phyloP scores from a whole-genome alignment of 208 protist genomes.

The Leishmania major region DNA sequence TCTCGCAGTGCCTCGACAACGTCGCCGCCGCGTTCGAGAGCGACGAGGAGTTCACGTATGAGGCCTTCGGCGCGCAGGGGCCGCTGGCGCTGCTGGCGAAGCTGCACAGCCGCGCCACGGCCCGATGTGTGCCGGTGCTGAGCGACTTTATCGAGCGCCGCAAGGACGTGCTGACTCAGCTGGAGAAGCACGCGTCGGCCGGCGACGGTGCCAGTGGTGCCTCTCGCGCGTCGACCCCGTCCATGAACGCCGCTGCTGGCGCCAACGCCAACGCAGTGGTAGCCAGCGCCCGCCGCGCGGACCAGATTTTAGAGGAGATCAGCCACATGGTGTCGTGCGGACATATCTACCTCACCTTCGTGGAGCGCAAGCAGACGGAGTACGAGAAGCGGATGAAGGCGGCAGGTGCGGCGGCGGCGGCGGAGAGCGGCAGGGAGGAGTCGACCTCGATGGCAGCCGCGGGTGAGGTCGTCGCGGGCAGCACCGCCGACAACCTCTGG shows the following conservation, averaged over 20 bases:
- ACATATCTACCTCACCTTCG: slow-evolving; percentile 76
- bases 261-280: slow-evolving; percentile 22
- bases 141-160: slow-evolving; percentile 71
- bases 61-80: slow-evolving; percentile 59
- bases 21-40: slow-evolving; percentile 77
- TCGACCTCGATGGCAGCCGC: neutral
- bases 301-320: slow-evolving; percentile 88
- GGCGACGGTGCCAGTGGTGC: neutral
- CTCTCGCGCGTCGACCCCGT: neutral
- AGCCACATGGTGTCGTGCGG: slow-evolving; percentile 87
- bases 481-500: slow-evolving; percentile 30
- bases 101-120: slow-evolving; percentile 68
- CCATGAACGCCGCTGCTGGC: neutral
- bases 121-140: slow-evolving; percentile 79
- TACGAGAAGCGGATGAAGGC: slow-evolving; percentile 29
- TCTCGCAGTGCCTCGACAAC: slow-evolving; percentile 80
- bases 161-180: slow-evolving; percentile 42
- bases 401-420: neutral
- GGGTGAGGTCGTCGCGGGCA: neutral
- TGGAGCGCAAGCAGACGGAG: slow-evolving; percentile 56
- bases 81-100: slow-evolving; percentile 56
- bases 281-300: slow-evolving; percentile 61
- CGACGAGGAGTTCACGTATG: slow-evolving; percentile 69
- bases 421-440: neutral
- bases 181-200: slow-evolving; percentile 29